Evolutionary conservation across 2,329 filamentous ascomycete genomes (phyloP), one percentile per base, ranked within the genome.

Genomic region (Pestalotiopsis sp.): DNA sequence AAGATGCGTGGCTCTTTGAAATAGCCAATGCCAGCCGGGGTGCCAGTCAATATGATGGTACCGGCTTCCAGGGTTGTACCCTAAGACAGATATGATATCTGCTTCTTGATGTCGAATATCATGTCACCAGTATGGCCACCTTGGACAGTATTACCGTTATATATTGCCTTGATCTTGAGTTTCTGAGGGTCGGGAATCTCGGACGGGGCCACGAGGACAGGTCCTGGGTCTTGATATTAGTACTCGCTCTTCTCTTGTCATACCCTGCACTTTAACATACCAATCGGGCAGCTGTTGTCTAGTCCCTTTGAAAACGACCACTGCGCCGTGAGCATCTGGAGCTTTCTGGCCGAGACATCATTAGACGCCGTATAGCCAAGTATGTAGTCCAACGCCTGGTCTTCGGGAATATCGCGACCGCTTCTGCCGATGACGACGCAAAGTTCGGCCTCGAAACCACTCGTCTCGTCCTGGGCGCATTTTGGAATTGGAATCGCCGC

Each of bases 371-470:
- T 82, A 71, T 81, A 83, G 1, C 80, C 81, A 11, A 82, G 72
- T 1, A 83, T 79, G 71, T 82, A 80, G 52, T 79, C 75, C 70
- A 82, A 65, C 0, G 82, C 82, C n/a, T 79, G 72, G 1, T 69
- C 71, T 58, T 78, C 74, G 41, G 77, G 73, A 12, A 83, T 80
- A 69, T 83, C 79, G n/a, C 77, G 75, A 4, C 77, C 79, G 3
- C 76, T 70, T 70, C 79, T 80, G 63, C 71, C 72, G 9, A 83
- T 75, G 13, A 83, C 73, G n/a, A 82, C 65, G 0, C 73, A 75
- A 6, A 83, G 73, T 72, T 83, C 81, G 2, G 79, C 78, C 70
- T 82, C 81, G 68, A 82, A 83, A 74, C 82, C 81, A 66, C 75
- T 78, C 11, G 77, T 72, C n/a, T 77, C 77, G 66, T 80, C 77